Percentiles rank a stretch among this genome's conserved stretches.
These are phyloP conservation scores for Yamadazyma nakazawae DNA, from an alignment of 805 yeast species.

Conservation along the genomic window DNA sequence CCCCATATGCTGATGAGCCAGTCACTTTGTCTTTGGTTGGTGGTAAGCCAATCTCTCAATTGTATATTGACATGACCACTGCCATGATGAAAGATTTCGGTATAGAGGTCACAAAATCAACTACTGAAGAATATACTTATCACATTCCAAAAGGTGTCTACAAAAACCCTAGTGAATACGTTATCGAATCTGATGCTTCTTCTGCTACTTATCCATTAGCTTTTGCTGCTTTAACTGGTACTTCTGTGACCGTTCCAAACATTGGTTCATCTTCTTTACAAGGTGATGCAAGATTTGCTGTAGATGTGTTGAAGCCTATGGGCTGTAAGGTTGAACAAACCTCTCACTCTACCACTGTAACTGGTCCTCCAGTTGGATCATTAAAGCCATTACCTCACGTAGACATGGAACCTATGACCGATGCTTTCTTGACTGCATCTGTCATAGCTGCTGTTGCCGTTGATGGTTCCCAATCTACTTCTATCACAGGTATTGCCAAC, in stretches of 20 bases:
- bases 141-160: constrained; percentile 85
- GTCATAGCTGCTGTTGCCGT: constrained; percentile 93
- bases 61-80: constrained; percentile 96
- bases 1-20: constrained; percentile 89
- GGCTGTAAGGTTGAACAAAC: constrained; percentile 88
- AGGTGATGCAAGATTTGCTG: constrained; percentile 96
- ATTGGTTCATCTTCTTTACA: constrained; percentile 90
- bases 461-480: constrained; percentile 49
- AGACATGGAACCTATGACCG: constrained; percentile 99
- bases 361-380: constrained; percentile 74
- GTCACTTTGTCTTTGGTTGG: constrained; percentile 88
- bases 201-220: constrained; percentile 98
- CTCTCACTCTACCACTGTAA: constrained; percentile 82
- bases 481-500: constrained; percentile 93
- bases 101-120: constrained; percentile 64
- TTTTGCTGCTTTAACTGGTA: constrained; percentile 93
- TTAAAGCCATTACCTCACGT: constrained; percentile 69
- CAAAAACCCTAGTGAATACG: constrained; percentile 77
- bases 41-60: constrained; percentile 94
- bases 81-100: constrained; percentile 94
- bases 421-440: constrained; percentile 94
- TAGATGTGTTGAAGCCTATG: constrained; percentile 90
- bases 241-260: constrained; percentile 89
- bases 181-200: constrained; percentile 94
- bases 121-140: constrained; percentile 77